Conservation (phyloP, 768 basidiomycete genomes). For the Phaeotremella fagi region DNA sequence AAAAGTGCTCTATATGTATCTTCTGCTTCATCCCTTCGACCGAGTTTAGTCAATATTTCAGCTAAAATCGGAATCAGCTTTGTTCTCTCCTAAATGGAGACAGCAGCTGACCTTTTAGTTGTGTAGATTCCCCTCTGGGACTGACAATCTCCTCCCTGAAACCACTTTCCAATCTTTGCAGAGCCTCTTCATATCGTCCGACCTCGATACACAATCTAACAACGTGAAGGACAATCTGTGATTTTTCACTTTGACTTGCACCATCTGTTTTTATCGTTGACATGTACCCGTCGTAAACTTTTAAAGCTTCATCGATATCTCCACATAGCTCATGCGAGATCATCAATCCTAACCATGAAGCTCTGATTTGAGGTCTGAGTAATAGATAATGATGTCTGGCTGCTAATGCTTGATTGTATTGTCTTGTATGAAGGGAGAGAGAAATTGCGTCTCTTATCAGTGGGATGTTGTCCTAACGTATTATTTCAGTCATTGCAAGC, state of each 20-base stretch:
- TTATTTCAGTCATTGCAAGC: background rate
- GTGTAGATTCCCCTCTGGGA: conserved; percentile 37
- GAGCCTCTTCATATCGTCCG: conserved; percentile 36
- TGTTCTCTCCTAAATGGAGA: background rate
- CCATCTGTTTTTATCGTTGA: conserved; percentile 63
- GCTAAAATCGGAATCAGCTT: conserved; percentile 53
- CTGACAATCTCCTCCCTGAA: conserved; percentile 33
- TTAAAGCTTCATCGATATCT: conserved; percentile 64
- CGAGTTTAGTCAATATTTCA: conserved; percentile 66
- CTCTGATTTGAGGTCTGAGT: conserved; percentile 72
- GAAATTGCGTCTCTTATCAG: conserved; percentile 85
- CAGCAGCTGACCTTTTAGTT: conserved; percentile 39
- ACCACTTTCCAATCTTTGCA: conserved; percentile 33
- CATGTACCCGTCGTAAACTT: conserved; percentile 68
- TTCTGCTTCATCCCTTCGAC: conserved; percentile 64
- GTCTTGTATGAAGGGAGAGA: conserved; percentile 79
- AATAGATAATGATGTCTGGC: conserved; percentile 75
- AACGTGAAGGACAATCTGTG: conserved; percentile 38
- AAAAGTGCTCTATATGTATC: conserved; percentile 75
- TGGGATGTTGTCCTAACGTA: conserved; percentile 78
- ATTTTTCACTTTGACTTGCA: conserved; percentile 35
- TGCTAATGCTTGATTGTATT: conserved; percentile 71
- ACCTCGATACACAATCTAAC: conserved; percentile 40
- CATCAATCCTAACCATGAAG: conserved; percentile 84
- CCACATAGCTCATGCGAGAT: conserved; percentile 83